Base-by-base conservation (phyloP, 1,139 yeast genomes). In the Blastobotrys elegans region DNA sequence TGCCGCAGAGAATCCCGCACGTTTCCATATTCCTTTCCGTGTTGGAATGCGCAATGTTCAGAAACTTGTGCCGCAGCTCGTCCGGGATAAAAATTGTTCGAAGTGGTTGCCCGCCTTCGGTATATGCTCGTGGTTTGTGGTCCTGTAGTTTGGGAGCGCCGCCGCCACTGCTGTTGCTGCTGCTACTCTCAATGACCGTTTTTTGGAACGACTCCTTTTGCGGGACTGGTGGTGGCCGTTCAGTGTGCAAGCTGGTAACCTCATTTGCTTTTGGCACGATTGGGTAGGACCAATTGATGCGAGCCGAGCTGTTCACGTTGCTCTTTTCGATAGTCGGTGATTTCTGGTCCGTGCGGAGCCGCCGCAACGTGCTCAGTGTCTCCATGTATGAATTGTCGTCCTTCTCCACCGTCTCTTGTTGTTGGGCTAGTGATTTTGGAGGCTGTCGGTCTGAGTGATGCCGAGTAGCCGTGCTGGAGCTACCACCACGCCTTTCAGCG, bases 1-100 rank as follows among this genome's bases (percentile, higher is more conserved):
- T 74, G 0, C 84, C 85, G 59, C 82, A 77, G 24, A 80, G 67
- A 31, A 80, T 76, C 11, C 84, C 85, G 58, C 84, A 79, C 0
- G 84, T 80, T 57, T 80, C 84, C n/a, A 80, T 63, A 40, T 73
- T 73, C 14, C 62, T 60, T 1, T 40, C 18, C 1, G 84, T 79
- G 56, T 80, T 80, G 2, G 63, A 52, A 13, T 60, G 54, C 1
- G 84, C 80, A 11, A 76, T 59, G 20, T 58, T 53, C 8, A 77
- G 63, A 53, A 79, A 79, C 24, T 59, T 52, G 1, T 61, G 49
- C 29, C 75, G 68, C 16, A 79, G 62, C 26, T 64, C 62, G 0
- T 62, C 51, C 0, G 84, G 82, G 14, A 78, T 58, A 57, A 71
- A 78, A 1, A 77, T 60, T 0, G 79, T 68, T 42, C 82, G 68